Evolutionary conservation across 1,284 basidiomycete species (phyloP).

Genomic region (Ganoderma multipileum): DNA sequence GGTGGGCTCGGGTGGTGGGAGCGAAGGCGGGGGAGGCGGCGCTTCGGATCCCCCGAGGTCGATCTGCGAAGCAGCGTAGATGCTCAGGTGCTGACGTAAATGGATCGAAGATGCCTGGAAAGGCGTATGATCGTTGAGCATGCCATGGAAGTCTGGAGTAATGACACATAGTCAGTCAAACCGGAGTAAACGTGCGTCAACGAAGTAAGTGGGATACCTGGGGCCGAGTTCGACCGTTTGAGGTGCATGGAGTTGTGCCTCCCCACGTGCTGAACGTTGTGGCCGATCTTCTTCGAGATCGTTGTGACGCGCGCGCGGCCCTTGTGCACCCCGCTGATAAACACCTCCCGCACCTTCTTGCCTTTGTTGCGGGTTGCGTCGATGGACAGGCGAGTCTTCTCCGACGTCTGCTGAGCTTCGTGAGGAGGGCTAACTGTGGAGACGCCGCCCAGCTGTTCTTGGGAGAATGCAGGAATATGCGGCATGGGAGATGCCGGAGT

Average conservation of each 20-base stretch:
- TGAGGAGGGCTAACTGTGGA: constrained; percentile 12
- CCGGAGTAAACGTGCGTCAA: not conserved
- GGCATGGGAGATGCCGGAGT: constrained; percentile 53
- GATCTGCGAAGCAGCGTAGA: constrained; percentile 44
- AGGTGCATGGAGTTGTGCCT: constrained; percentile 54
- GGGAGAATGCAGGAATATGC: constrained; percentile 23
- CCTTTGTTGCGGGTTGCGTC: constrained; percentile 43
- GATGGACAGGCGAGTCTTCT: constrained; percentile 36
- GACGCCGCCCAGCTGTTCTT: constrained; percentile 22
- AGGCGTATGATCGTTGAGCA: constrained; percentile 58
- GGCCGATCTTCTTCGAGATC: constrained; percentile 78
- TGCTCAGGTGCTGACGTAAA: constrained; percentile 69
- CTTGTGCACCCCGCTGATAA: constrained; percentile 76
- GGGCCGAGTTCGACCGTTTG: constrained; percentile 66
- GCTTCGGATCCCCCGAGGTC: constrained; percentile 39
- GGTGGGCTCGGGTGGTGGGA: constrained; percentile 44
- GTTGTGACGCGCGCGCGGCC: constrained; percentile 75
- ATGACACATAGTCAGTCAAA: not conserved
- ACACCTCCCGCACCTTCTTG: constrained; percentile 76
- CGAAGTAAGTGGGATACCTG: constrained; percentile 51
- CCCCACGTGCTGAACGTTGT: constrained; percentile 71
- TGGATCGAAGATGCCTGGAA: constrained; percentile 91
- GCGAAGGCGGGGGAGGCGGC: constrained; percentile 48
- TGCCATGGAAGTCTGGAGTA: constrained; percentile 66
- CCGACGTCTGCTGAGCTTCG: constrained; percentile 6